Evolutionary conservation across 2,329 filamentous ascomycete species (phyloP), one percentile per base, ranked within the genome.

Genomic region (Aureobasidium sp.): DNA sequence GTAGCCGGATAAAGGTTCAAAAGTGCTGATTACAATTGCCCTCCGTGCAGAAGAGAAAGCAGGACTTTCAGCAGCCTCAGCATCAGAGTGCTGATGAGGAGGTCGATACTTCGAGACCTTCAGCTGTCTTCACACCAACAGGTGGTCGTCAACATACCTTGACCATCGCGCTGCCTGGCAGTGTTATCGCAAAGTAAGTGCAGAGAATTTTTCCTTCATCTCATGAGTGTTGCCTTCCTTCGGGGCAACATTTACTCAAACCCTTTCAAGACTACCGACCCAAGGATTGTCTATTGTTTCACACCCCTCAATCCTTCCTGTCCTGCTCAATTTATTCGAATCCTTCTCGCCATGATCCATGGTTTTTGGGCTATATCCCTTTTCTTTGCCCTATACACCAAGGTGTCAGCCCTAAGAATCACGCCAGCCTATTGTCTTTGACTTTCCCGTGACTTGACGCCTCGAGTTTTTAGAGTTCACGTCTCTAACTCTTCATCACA

Each of bases 91-190:
- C 61, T 3, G 30, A 39, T 36, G 64, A 65, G 13, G 53, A 61
- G 34, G 61, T 62, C 45, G 81, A 84, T 65, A 85, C 83, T 3
- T 84, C 86, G 29, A 89, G 86, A 71, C 87, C 88, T 4, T 85
- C 85, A 5, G 85, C 87, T 9, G 76, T 86, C 41, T 93, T 90
- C 75, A 78, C 81, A 55, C 85, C 89, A 1, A 79, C 76, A 0
- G 79, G 81, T 49, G 85, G 86, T 39, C 79, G 90, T 66, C 76
- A 82, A 39, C 89, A 87, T 81, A 94, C 90, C 0, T 72, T 94
- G 21, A 92, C 87, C 45, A 81, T 94, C 37, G 90, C 90, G 3
- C 75, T 95, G 34, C 89, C 90, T 1, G 89, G 87, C 37, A 93
- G 89, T 70, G 84, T 94, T 48, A 81, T 93, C 61, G 80, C 85